A percentile compares a stretch with the other conserved stretches of the same genome.
Conservation (phyloP, 2,329 filamentous ascomycete genomes). For the Cladosporium colombiae region DNA sequence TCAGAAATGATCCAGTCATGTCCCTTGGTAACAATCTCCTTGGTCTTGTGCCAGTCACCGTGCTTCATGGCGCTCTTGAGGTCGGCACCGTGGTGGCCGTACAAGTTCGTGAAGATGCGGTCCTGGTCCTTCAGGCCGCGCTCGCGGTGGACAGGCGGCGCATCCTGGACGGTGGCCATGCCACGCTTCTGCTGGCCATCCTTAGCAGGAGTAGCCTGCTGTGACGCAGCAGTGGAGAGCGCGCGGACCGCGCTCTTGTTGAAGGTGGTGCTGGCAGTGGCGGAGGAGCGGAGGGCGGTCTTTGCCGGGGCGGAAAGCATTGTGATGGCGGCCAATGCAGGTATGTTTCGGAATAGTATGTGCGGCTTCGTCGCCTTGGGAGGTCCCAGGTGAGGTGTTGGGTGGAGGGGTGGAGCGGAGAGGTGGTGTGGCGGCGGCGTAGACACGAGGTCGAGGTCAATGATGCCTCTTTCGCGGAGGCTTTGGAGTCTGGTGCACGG, state of each 20-base stretch:
- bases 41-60: slow-evolving; percentile 99
- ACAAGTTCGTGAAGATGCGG: slow-evolving; percentile 98
- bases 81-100: slow-evolving; percentile 87
- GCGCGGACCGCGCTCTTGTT: slow-evolving; percentile 37
- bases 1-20: slow-evolving; percentile 99
- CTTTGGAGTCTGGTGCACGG: not conserved
- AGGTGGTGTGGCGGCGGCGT: slow-evolving; percentile 16
- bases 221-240: slow-evolving; percentile 29
- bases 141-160: slow-evolving; percentile 64
- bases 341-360: slow-evolving; percentile 2
- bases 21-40: slow-evolving; percentile 95
- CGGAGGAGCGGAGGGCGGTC: slow-evolving; percentile 33
- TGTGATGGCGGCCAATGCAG: slow-evolving; percentile 22
- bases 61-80: slow-evolving; percentile 95
- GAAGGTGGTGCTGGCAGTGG: slow-evolving; percentile 27
- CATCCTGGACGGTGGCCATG: slow-evolving; percentile 62
- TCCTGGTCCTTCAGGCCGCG: slow-evolving; percentile 94
- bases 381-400: slow-evolving; percentile 14
- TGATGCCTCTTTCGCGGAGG: slow-evolving; percentile 10
- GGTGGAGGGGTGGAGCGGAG: slow-evolving; percentile 21
- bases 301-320: slow-evolving; percentile 38
- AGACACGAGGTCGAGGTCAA: slow-evolving; percentile 6
- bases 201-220: slow-evolving; percentile 31
- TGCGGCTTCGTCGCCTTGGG: slow-evolving; percentile 23
- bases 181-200: slow-evolving; percentile 60